Percentiles rank a stretch among this genome's conserved stretches.
Conservation (phyloP, 2,329 filamentous ascomycete genomes). For the Domatiomyces globalis region DNA sequence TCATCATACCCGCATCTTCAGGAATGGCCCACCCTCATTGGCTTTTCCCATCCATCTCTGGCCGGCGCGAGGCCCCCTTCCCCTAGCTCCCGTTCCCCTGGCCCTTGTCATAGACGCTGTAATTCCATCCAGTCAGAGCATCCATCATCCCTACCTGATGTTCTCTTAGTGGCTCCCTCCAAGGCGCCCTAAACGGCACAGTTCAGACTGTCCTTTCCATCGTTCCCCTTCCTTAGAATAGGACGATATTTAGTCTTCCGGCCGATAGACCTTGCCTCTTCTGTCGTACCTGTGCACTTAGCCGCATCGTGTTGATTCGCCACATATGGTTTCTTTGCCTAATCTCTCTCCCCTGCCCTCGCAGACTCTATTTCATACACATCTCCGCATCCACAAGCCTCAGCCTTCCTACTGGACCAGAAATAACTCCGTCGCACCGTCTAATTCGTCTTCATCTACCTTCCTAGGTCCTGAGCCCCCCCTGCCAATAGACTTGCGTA, state of each 20-base stretch:
- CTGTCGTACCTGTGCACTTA: not conserved
- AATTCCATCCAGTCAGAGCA: not conserved
- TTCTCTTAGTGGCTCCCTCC: not conserved
- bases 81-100: not conserved
- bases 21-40: not conserved
- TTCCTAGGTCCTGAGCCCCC: conserved; percentile 1
- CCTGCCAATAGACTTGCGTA: conserved; percentile 8
- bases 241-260: not conserved
- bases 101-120: not conserved
- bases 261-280: not conserved
- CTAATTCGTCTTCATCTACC: conserved; percentile 1
- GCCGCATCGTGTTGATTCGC: not conserved
- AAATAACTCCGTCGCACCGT: conserved; percentile 5
- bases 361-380: not conserved
- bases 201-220: not conserved
- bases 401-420: conserved; percentile 3
- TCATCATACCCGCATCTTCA: not conserved
- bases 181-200: not conserved
- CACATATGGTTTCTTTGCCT: not conserved
- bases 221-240: not conserved
- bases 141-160: not conserved
- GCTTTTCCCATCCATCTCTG: not conserved
- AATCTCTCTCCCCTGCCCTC: not conserved
- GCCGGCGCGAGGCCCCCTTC: not conserved
- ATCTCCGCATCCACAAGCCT: not conserved